A percentile compares a stretch with the other conserved stretches of the same genome.
These are phyloP conservation scores for Mycosarcoma maydis DNA, from an alignment of 1,284 basidiomycete species.

Conservation along the genomic window DNA sequence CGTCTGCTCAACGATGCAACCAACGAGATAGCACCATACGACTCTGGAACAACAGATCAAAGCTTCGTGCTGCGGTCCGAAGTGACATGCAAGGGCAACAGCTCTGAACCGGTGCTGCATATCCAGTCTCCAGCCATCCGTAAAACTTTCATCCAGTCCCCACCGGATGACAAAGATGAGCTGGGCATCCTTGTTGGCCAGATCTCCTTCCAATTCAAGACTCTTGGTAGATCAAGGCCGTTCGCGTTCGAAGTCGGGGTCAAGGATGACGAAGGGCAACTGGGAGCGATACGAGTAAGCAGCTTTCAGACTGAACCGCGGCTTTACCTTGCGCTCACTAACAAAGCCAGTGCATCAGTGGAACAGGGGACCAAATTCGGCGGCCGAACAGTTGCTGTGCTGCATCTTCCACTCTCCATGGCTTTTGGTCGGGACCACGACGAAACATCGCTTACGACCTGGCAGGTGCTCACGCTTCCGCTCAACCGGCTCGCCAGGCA, in stretches of 20 bases:
- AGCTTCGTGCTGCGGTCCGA: slow-evolving; percentile 13
- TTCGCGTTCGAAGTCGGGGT: slow-evolving; percentile 82
- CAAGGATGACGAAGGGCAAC: slow-evolving; percentile 73
- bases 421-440: slow-evolving; percentile 4
- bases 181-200: slow-evolving; percentile 79
- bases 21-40: slow-evolving; percentile 69
- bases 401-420: slow-evolving; percentile 19
- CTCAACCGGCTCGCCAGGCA: slow-evolving; percentile 11
- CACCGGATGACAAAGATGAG: slow-evolving; percentile 16
- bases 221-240: slow-evolving; percentile 72
- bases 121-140: slow-evolving; percentile 79
- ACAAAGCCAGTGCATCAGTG: slow-evolving; percentile 30
- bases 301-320: slow-evolving; percentile 78
- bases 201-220: slow-evolving; percentile 79
- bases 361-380: neutral
- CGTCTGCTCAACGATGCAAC: slow-evolving; percentile 75
- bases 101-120: slow-evolving; percentile 77
- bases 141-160: slow-evolving; percentile 77
- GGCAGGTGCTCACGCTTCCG: slow-evolving; percentile 30
- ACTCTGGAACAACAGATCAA: neutral
- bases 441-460: slow-evolving; percentile 21
- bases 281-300: slow-evolving; percentile 76
- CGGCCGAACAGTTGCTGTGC: neutral
- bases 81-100: slow-evolving; percentile 25
- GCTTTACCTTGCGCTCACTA: slow-evolving; percentile 10